Evolutionary conservation across 129 eudicot genomes (phyloP).

Genomic region (Gnaphalium uliginosum): DNA sequence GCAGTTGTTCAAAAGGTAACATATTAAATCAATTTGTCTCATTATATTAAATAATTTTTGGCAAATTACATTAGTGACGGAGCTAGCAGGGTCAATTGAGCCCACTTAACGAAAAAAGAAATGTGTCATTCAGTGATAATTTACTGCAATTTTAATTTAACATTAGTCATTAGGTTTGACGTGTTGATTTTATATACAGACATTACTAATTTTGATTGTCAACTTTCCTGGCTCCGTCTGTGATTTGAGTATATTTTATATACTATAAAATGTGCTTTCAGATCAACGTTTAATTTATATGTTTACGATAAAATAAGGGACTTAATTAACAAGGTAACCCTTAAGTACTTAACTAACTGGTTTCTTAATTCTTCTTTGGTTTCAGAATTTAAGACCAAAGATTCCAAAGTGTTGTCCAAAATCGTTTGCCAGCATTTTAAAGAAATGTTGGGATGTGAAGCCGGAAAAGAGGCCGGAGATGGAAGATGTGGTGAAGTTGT

Average conservation of each 20-base stretch:
- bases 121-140: too few relatives aligned
- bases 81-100: too few relatives aligned
- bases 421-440: neutral
- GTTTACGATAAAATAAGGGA: neutral
- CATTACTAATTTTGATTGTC: too few relatives aligned
- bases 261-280: too few relatives aligned
- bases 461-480: conserved; percentile 11
- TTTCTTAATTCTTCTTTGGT: neutral
- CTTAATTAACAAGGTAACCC: neutral
- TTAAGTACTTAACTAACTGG: neutral
- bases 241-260: too few relatives aligned
- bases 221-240: too few relatives aligned
- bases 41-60: neutral
- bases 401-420: conserved; percentile 12
- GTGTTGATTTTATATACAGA: too few relatives aligned
- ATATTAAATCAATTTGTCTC: neutral
- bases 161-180: too few relatives aligned
- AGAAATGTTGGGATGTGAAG: conserved; percentile 12
- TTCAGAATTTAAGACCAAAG: conserved; percentile 11
- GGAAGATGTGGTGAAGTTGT: neutral
- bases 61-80: neutral
- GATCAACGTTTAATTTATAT: too few relatives aligned
- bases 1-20: conserved; percentile 72
- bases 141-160: too few relatives aligned
- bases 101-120: too few relatives aligned